These are phyloP conservation scores for Pestalotiopsis sp. DNA, from an alignment of 2,329 filamentous ascomycete genomes.

Conservation along the genomic window DNA sequence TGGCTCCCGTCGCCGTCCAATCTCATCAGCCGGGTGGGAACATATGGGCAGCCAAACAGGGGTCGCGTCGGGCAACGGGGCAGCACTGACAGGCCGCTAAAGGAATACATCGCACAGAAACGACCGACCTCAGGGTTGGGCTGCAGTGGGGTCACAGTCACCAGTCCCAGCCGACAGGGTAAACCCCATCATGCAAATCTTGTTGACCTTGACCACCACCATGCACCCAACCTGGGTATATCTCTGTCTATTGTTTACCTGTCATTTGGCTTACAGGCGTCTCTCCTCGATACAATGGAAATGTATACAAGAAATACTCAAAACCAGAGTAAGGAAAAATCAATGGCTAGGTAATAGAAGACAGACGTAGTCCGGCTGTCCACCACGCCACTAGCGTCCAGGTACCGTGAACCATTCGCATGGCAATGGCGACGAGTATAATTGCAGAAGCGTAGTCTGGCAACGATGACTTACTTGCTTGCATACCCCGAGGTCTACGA, in stretches of 20 bases:
- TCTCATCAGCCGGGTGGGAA: background rate
- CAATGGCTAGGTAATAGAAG: no score
- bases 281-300: no score
- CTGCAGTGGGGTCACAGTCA: background rate
- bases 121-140: background rate
- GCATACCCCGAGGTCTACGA: no score
- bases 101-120: background rate
- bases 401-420: no score
- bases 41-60: background rate
- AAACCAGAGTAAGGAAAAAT: no score
- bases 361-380: no score
- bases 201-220: background rate
- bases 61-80: conserved; percentile 13
- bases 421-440: no score
- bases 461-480: no score
- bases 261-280: no score
- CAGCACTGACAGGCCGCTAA: background rate
- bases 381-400: no score
- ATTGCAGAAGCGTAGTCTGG: no score
- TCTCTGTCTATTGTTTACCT: background rate
- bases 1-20: background rate
- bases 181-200: background rate
- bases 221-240: background rate
- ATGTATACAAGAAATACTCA: no score
- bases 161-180: background rate